Conservation (phyloP, 192 early-diverging fungal genomes). For the Entomortierella chlamydospora region DNA sequence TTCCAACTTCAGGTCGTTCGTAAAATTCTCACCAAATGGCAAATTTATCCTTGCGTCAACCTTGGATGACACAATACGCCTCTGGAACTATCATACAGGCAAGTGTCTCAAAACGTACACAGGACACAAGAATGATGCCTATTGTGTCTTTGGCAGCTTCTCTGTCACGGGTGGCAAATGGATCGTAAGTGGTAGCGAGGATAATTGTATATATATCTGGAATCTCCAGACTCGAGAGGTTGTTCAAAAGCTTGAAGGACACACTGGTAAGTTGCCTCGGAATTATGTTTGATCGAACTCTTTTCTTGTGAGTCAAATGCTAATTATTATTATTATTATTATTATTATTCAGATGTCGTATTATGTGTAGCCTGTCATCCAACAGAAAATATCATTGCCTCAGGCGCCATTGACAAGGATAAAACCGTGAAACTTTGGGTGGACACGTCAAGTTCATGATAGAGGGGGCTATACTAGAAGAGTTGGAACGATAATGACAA, state of each 20-base stretch:
- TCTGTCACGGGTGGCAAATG: constrained; percentile 93
- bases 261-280: constrained; percentile 73
- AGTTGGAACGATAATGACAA: not conserved
- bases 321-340: constrained; percentile 9
- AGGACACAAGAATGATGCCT: constrained; percentile 92
- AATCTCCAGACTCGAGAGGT: constrained; percentile 96
- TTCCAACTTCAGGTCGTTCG: constrained; percentile 75
- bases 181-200: constrained; percentile 97
- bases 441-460: constrained; percentile 55
- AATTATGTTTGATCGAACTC: not conserved
- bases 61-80: constrained; percentile 90
- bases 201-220: constrained; percentile 96
- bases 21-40: constrained; percentile 99
- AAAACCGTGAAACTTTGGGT: constrained; percentile 90
- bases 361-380: constrained; percentile 95
- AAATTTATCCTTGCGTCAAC: constrained; percentile 98
- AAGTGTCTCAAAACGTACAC: constrained; percentile 97
- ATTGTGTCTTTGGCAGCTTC: constrained; percentile 95
- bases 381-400: constrained; percentile 94
- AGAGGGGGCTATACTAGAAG: not conserved
- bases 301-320: not conserved
- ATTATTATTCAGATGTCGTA: constrained; percentile 83
- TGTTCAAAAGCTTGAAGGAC: constrained; percentile 93
- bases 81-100: constrained; percentile 95
- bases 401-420: constrained; percentile 92